Conservation (phyloP, 495 filamentous ascomycete species). For the Aspergillus kassunensis region DNA sequence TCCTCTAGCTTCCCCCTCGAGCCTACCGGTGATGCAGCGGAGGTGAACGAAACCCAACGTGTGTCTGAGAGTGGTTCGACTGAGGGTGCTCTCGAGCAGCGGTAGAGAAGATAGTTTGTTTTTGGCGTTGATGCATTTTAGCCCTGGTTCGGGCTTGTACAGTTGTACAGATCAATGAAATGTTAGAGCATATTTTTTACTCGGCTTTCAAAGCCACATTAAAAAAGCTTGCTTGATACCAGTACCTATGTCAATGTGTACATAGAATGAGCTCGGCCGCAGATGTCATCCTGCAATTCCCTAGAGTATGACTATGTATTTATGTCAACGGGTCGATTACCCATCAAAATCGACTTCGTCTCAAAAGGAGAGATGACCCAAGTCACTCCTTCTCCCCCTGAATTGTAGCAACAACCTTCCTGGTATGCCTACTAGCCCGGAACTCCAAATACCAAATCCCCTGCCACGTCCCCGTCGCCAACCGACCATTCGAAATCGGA, state of each 20-base stretch:
- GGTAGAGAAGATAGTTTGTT: constrained; percentile 41
- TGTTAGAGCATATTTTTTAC: constrained; percentile 17
- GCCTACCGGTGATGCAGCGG: constrained; percentile 44
- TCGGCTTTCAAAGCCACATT: too few relatives aligned
- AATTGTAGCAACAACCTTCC: constrained; percentile 87
- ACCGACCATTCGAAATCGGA: constrained; percentile 78
- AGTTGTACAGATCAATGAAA: constrained; percentile 23
- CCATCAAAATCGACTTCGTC: too few relatives aligned
- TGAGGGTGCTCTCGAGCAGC: constrained; percentile 46
- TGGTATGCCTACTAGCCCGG: constrained; percentile 64
- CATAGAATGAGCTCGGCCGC: too few relatives aligned
- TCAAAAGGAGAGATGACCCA: too few relatives aligned
- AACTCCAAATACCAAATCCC: constrained; percentile 97
- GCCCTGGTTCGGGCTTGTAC: constrained; percentile 20
- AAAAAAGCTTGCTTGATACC: too few relatives aligned
- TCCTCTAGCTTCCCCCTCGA: constrained; percentile 73
- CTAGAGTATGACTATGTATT: too few relatives aligned
- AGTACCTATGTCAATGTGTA: too few relatives aligned
- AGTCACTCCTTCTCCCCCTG: constrained; percentile 78
- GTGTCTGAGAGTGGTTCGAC: constrained; percentile 48
- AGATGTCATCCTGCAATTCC: too few relatives aligned
- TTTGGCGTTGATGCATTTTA: constrained; percentile 39
- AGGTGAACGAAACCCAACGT: constrained; percentile 53
- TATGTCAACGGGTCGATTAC: too few relatives aligned
- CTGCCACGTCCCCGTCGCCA: constrained; percentile 69